phyloP scores from a whole-genome alignment of 192 early-diverging fungal species.

The Coemansia sp. region DNA sequence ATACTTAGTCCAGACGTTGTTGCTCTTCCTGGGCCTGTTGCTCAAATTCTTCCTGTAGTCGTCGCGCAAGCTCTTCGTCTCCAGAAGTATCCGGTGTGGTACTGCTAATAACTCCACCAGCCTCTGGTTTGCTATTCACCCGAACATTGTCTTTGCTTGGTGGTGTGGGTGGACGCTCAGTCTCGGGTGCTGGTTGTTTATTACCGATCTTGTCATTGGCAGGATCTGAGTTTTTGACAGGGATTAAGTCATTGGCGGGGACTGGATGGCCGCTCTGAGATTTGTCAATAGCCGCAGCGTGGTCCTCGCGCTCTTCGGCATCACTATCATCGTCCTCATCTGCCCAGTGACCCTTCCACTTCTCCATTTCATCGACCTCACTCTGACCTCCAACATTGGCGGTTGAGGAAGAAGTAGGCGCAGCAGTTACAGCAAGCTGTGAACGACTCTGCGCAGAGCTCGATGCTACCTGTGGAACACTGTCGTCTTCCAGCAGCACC shows the following conservation, averaged over 20 bases:
- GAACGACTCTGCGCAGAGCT: not conserved
- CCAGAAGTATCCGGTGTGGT: slow-evolving; percentile 38
- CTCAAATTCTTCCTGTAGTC: slow-evolving; percentile 46
- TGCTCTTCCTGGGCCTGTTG: slow-evolving; percentile 13
- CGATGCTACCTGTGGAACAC: not conserved
- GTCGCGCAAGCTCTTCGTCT: slow-evolving; percentile 47
- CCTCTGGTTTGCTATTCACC: not conserved
- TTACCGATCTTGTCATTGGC: too few relatives aligned
- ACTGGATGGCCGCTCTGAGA: not conserved
- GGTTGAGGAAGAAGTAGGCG: not conserved
- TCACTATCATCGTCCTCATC: slow-evolving; percentile 26
- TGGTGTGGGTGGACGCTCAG: too few relatives aligned
- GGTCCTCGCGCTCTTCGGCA: slow-evolving; percentile 8
- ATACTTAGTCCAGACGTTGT: not conserved
- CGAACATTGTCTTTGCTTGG: not conserved
- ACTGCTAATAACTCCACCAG: not conserved
- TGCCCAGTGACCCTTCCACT: slow-evolving; percentile 46
- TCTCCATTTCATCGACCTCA: slow-evolving; percentile 42
- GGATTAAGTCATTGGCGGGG: not conserved
- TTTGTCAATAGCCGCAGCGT: not conserved
- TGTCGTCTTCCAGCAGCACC: slow-evolving; percentile 8
- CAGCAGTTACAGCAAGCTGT: not conserved
- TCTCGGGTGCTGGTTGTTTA: too few relatives aligned
- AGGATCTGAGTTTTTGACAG: too few relatives aligned
- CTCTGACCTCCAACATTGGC: slow-evolving; percentile 18